phyloP scores from a whole-genome alignment of 2,329 filamentous ascomycete species.

The Colletotrichum sp. region DNA sequence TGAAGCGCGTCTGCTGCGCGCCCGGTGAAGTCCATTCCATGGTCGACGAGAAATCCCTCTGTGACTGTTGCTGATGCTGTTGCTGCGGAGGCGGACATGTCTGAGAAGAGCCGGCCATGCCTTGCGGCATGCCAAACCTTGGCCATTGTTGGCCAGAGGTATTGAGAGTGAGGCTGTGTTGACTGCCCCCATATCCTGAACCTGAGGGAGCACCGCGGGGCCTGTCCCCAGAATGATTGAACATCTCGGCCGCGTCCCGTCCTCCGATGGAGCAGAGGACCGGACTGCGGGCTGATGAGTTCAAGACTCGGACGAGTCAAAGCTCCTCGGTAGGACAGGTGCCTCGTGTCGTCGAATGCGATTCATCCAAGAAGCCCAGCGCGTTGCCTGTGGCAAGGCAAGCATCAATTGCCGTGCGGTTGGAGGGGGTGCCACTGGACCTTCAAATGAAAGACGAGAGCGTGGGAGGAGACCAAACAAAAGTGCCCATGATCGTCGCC shows the following conservation, averaged over 20 bases:
- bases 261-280: slow-evolving; percentile 33
- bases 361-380: slow-evolving; percentile 23
- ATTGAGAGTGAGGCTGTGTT: slow-evolving; percentile 26
- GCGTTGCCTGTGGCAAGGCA: slow-evolving; percentile 33
- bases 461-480: slow-evolving; percentile 35
- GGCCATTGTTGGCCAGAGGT: slow-evolving; percentile 37
- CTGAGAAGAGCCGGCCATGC: slow-evolving; percentile 31
- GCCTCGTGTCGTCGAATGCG: slow-evolving; percentile 21
- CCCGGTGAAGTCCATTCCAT: slow-evolving; percentile 45
- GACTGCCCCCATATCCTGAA: slow-evolving; percentile 21
- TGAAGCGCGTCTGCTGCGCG: slow-evolving; percentile 28
- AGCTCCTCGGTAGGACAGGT: slow-evolving; percentile 40
- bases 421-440: slow-evolving; percentile 22
- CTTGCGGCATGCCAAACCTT: slow-evolving; percentile 34
- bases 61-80: neutral
- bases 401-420: slow-evolving; percentile 25
- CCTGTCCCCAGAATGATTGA: slow-evolving; percentile 37
- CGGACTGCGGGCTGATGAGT: slow-evolving; percentile 39
- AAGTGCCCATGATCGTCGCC: slow-evolving; percentile 41
- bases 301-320: slow-evolving; percentile 43
- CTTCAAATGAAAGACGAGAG: slow-evolving; percentile 36
- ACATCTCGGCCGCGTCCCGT: slow-evolving; percentile 41
- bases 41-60: slow-evolving; percentile 6
- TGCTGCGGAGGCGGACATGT: slow-evolving; percentile 25
- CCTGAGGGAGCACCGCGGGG: slow-evolving; percentile 31